Percentiles rank a stretch among this genome's conserved stretches.
These are phyloP conservation scores for Arabidopsis suecica DNA, from an alignment of 345 rosid species.

Conservation along the genomic window DNA sequence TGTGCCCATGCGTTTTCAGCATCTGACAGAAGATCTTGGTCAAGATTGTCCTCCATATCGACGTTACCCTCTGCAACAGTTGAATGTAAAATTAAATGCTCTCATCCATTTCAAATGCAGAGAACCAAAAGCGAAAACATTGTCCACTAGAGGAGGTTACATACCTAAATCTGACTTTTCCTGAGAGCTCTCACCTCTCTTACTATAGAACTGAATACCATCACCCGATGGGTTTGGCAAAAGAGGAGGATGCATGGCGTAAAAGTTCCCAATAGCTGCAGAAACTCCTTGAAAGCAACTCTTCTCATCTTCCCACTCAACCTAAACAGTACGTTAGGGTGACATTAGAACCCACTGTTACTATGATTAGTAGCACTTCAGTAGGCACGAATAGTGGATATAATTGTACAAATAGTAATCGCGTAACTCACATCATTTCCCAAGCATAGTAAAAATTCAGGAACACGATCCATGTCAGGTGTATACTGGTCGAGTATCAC, in stretches of 20 bases:
- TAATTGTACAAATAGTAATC: background rate
- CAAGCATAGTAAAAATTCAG: constrained; percentile 85
- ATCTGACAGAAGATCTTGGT: constrained; percentile 71
- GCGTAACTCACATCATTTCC: constrained; percentile 87
- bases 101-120: constrained; percentile 13
- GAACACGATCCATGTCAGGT: constrained; percentile 97
- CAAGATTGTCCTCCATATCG: constrained; percentile 55
- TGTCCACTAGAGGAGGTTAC: constrained; percentile 12
- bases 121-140: background rate
- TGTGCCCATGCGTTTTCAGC: constrained; percentile 93
- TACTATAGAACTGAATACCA: constrained; percentile 67
- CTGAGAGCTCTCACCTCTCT: constrained; percentile 45
- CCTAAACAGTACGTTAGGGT: constrained; percentile 49
- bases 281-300: constrained; percentile 81
- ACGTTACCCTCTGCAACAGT: constrained; percentile 49
- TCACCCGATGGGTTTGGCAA: constrained; percentile 87
- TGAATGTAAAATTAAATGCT: constrained; percentile 23
- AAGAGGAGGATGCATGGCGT: constrained; percentile 90
- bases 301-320: constrained; percentile 91
- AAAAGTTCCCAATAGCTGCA: constrained; percentile 91
- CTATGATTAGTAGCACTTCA: constrained; percentile 12
- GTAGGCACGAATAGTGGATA: constrained; percentile 7
- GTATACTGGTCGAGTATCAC: constrained; percentile 91
- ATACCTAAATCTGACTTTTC: constrained; percentile 53
- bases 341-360: constrained; percentile 29